phyloP scores from a whole-genome alignment of 495 filamentous ascomycete species.

The Parachaetomium inaequale region DNA sequence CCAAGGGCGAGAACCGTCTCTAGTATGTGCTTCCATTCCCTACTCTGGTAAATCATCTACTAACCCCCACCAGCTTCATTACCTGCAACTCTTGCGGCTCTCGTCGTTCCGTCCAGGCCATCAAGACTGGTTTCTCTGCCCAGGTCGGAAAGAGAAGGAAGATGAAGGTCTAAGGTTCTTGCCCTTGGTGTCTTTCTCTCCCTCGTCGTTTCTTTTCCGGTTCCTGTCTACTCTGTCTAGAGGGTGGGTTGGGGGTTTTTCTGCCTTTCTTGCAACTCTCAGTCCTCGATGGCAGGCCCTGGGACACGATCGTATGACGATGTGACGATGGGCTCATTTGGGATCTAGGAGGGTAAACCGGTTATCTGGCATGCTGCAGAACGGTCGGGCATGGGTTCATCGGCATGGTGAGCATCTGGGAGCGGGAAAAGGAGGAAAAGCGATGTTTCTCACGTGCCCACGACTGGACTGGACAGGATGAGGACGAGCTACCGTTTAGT shows the following conservation, averaged over 20 bases:
- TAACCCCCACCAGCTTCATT: slow-evolving; percentile 37
- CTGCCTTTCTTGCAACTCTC: slow-evolving; percentile 1
- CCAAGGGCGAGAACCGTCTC: slow-evolving; percentile 97
- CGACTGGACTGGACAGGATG: neutral
- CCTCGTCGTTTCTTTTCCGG: neutral
- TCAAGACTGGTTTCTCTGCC: slow-evolving; percentile 99
- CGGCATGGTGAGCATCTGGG: slow-evolving; percentile 9
- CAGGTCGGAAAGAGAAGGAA: slow-evolving; percentile 93
- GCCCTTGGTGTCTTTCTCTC: neutral
- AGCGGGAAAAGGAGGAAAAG: neutral
- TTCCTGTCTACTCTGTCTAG: slow-evolving; percentile 3
- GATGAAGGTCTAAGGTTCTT: slow-evolving; percentile 41
- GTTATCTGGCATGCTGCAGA: slow-evolving; percentile 12
- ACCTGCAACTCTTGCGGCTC: slow-evolving; percentile 72
- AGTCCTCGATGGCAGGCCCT: slow-evolving; percentile 15
- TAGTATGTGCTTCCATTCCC: slow-evolving; percentile 24
- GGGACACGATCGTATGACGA: slow-evolving; percentile 18
- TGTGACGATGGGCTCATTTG: slow-evolving; percentile 13
- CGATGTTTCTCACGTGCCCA: neutral
- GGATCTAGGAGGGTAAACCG: neutral
- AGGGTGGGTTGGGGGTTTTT: neutral
- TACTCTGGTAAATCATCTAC: slow-evolving; percentile 58
- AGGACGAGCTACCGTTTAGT: neutral
- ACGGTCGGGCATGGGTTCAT: slow-evolving; percentile 7
- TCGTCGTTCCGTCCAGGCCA: slow-evolving; percentile 86